Conservation (phyloP, 345 rosid species). For the Excoecaria agallocha region DNA sequence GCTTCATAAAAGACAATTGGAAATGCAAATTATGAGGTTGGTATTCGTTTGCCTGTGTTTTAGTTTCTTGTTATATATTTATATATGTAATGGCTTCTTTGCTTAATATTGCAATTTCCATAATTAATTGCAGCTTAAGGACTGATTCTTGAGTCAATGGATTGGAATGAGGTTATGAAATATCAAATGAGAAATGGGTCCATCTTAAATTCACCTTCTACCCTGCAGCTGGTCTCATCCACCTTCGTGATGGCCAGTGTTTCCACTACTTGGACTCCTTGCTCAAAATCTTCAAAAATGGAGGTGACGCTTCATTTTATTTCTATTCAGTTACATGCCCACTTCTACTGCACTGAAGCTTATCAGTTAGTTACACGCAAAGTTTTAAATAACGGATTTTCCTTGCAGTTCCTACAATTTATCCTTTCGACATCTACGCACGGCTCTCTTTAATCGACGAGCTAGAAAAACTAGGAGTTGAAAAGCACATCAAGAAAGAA, state of each 20-base stretch:
- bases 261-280: not conserved
- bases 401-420: constrained; percentile 5
- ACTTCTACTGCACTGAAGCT: not conserved
- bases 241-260: not conserved
- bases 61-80: no score
- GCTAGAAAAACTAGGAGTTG: not conserved
- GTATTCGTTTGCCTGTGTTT: no score
- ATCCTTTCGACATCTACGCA: not conserved
- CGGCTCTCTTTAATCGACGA: not conserved
- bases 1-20: no score
- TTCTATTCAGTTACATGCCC: no score
- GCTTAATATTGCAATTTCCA: not conserved
- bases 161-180: constrained; percentile 12
- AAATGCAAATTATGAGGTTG: no score
- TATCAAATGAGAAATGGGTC: constrained; percentile 3
- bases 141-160: not conserved
- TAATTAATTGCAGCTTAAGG: not conserved
- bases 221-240: constrained; percentile 5
- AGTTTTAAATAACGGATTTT: not conserved
- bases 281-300: not conserved
- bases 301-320: not conserved
- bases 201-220: constrained; percentile 1
- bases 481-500: not conserved
- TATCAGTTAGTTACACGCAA: no score
- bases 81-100: no score